Evolutionary conservation across 2,329 filamentous ascomycete genomes (phyloP).

Genomic region (Trichoderma cornu-damae): DNA sequence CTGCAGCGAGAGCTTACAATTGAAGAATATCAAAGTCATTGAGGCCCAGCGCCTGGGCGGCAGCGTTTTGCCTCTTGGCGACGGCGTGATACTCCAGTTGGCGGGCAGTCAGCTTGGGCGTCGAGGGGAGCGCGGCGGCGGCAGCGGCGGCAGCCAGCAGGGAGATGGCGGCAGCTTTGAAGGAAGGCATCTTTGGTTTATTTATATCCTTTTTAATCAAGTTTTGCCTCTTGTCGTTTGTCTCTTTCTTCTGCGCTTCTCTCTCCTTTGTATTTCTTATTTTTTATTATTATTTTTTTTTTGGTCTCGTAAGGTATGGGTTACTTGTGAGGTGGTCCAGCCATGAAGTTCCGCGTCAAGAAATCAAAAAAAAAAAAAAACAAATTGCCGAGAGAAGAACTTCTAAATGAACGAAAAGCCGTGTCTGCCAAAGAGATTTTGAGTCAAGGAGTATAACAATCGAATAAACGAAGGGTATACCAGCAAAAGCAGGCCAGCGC

Average conservation of each 20-base stretch:
- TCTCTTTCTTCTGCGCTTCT: background rate
- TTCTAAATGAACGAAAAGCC: constrained; percentile 1
- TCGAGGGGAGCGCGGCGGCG: constrained; percentile 44
- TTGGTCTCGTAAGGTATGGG: background rate
- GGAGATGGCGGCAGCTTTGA: constrained; percentile 41
- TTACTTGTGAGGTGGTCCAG: constrained; percentile 8
- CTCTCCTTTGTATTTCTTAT: too few species aligned
- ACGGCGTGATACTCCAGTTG: constrained; percentile 45
- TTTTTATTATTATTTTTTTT: too few species aligned
- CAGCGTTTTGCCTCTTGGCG: constrained; percentile 47
- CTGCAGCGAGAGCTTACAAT: constrained; percentile 44
- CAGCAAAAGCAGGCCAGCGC: constrained; percentile 23
- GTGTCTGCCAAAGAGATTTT: background rate
- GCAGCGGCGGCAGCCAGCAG: constrained; percentile 42
- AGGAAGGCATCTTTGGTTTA: constrained; percentile 35
- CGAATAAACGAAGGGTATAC: constrained; percentile 19
- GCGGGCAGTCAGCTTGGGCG: constrained; percentile 39
- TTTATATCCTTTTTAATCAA: background rate
- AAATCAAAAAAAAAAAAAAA: background rate
- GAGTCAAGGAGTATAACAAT: constrained; percentile 13
- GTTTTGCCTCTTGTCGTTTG: constrained; percentile 22
- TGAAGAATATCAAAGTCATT: constrained; percentile 53
- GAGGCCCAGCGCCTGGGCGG: constrained; percentile 43
- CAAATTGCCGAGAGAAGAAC: too few species aligned
- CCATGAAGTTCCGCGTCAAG: background rate